Evolutionary conservation across 306 rosid species (phyloP).

Genomic region (Cucurbita pepo): DNA sequence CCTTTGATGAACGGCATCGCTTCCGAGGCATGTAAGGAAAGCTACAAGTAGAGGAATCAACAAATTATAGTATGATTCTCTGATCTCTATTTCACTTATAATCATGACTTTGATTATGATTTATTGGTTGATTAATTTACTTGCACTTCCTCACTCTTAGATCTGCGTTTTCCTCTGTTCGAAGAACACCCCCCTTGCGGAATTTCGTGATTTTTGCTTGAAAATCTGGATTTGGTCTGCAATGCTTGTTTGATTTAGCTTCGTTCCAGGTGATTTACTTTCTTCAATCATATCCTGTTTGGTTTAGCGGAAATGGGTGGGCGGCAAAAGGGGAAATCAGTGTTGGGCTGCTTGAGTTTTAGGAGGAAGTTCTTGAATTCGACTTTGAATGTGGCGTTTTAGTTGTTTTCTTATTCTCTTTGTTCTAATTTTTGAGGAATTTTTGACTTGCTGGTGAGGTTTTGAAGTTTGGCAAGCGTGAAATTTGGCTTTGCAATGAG

Average conservation of each 20-base stretch:
- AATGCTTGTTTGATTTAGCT: constrained; percentile 33
- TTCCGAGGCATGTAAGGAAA: constrained; percentile 63
- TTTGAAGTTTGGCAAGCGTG: background rate
- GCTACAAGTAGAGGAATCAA: background rate
- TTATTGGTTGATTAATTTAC: constrained; percentile 12
- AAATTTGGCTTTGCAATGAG: background rate
- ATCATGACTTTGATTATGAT: constrained; percentile 8
- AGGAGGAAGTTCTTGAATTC: background rate
- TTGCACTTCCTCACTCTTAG: constrained; percentile 18
- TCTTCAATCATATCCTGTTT: constrained; percentile 7
- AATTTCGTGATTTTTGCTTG: constrained; percentile 5
- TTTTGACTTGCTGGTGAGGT: background rate
- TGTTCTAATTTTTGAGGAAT: background rate
- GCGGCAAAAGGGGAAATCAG: background rate
- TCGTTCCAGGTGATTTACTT: constrained; percentile 23
- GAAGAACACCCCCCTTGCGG: constrained; percentile 25
- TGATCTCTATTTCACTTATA: constrained; percentile 1
- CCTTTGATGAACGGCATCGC: constrained; percentile 50
- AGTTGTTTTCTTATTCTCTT: background rate
- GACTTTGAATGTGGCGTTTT: background rate
- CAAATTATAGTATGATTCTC: background rate
- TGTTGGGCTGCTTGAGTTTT: background rate
- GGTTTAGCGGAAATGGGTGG: constrained; percentile 8
- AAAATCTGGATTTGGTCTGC: constrained; percentile 11
- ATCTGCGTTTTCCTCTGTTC: constrained; percentile 29